Evolutionary conservation across 225 moss, liverwort and hornwort species (phyloP).

Genomic region (Marchantia polymorpha): DNA sequence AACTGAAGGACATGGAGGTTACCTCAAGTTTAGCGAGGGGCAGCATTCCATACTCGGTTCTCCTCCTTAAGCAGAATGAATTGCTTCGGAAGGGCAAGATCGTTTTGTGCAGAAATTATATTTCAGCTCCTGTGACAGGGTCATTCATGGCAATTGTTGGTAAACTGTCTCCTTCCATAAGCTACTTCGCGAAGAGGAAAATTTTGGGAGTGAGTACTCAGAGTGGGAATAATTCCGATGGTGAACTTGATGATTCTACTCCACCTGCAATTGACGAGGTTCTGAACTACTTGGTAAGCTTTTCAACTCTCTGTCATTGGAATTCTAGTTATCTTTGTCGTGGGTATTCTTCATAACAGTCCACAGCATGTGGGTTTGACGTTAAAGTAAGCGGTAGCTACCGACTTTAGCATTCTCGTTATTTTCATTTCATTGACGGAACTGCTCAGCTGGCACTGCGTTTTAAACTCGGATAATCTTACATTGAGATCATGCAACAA

Average conservation of each 20-base stretch:
- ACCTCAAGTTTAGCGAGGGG: background rate
- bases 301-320: no score
- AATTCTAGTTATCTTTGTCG: no score
- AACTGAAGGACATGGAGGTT: slow-evolving; percentile 6
- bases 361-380: no score
- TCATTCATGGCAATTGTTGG: background rate
- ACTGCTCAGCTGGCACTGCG: no score
- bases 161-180: background rate
- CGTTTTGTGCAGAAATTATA: background rate
- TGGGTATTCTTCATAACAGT: no score
- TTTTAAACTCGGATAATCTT: no score
- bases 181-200: background rate
- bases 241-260: slow-evolving; percentile 25
- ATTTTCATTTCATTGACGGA: no score
- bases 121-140: background rate
- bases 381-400: no score
- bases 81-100: background rate
- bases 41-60: background rate
- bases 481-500: no score
- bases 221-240: slow-evolving; percentile 34
- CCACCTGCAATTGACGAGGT: slow-evolving; percentile 55
- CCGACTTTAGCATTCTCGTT: no score
- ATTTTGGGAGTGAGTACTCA: background rate
- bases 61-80: background rate
- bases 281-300: slow-evolving; percentile 52